Base-by-base conservation (phyloP, 129 eudicot genomes). In the Mikania micrantha region DNA sequence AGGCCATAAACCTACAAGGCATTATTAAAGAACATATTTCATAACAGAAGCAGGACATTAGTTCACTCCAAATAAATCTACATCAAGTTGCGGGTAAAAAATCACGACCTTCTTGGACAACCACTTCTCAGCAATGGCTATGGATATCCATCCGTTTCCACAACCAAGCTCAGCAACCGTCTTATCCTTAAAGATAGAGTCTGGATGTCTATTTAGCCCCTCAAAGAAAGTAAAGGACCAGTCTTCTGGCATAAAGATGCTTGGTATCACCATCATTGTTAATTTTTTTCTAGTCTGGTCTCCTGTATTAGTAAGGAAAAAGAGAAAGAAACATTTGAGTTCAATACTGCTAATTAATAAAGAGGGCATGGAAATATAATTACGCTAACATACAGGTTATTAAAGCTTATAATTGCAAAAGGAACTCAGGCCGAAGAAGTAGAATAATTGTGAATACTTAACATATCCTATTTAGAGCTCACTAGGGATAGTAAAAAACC, bases 91-190 rank as follows among this genome's bases (percentile, higher is more conserved):
- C 28, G 28, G 40, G 25, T 15, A 7, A 5, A 10, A 57, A 29
- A 16, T 5, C 21, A 17, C 41, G 28, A 92, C 98, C 98, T 88
- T 58, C 0, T 1, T 6, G 28, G 64, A 96, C 38, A 71, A 76
- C 96, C 98, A 88, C 72, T 81, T 92, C 77, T 92, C 98, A 61
- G 98, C 98, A 76, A 92, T 74, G 61, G 98, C 96, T 75, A 92
- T 88, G 66, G 98, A 88, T 73, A 92, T 92, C 98, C 98, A 92
- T 74, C 98, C 98, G 70, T 92, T 93, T 58, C 98, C 96, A 62
- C 98, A 86, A 47, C 98, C 98, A 80, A 93, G 95, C 84, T 93
- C 98, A 12, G 96, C 84, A 41, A 93, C 88, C 21, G 85, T 82
- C 83, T 76, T 93, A 79, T 93, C 96, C 80, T 84, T 88, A 61